Base-by-base conservation (phyloP, 2,329 filamentous ascomycete species). In the Xenoacremonium recifei region DNA sequence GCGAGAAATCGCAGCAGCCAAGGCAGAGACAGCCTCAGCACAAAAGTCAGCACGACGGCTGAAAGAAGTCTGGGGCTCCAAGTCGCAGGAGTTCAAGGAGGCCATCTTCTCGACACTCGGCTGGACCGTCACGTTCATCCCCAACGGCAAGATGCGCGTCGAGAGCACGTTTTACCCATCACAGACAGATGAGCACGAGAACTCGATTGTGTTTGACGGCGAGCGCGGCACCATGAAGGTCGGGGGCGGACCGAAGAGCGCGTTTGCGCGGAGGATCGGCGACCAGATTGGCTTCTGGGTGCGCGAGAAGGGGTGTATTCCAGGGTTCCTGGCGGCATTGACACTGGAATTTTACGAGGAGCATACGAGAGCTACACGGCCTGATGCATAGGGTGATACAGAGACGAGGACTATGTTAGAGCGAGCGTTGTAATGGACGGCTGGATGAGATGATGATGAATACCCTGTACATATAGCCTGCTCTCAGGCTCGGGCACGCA, bases 221-320 rank as follows among this genome's bases (percentile, higher is more conserved):
- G 90, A 96, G 69, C 84, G 87, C 44, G 93, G 92, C 6, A 96
- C 91, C 1, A 99, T 99, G 93, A 99, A 99, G 75, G 87, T 99
- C 43, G 88, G 85, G 23, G 93, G 93, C 2, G 93, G 93, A 0
- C 88, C 90, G 2, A 80, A 87, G 60, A 95, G 89, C 60, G 76
- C 82, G 11, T 99, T 99, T 66, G 93, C 91, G 2, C 71, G 80
- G 41, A 85, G 90, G 65, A 96, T 99, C 49, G 79, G 79, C 51
- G 86, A 89, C 58, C 80, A 91, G 63, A 92, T 96, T 59, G 85
- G 89, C 51, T 97, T 96, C 65, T 99, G 93, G 92, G 92, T 97
- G 1, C 81, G 95, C 59, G 90, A 93, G 57, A 83, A 90, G 70
- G 91, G 90, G 35, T 92, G 92, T 63, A 95, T 97, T 49, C 92